Evolutionary conservation across 176 grass and related monocot species (phyloP).

Genomic region (Oryza coarctata): DNA sequence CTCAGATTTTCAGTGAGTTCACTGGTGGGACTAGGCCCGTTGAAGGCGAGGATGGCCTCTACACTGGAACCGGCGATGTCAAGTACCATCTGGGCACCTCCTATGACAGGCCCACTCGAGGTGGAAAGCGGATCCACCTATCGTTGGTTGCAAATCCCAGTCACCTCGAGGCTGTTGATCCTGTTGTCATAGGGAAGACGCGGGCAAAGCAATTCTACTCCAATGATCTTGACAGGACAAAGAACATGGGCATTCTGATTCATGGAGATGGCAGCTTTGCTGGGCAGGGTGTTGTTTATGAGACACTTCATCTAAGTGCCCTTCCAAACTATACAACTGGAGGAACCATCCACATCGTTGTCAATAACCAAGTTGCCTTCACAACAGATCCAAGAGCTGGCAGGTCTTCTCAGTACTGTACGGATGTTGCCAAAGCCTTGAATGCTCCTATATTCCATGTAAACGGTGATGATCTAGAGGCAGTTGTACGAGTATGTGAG

Average conservation of each 20-base stretch:
- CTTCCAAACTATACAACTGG: slow-evolving; percentile 94
- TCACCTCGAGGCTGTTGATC: slow-evolving; percentile 94
- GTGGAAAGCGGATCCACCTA: slow-evolving; percentile 87
- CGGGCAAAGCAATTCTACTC: slow-evolving; percentile 94
- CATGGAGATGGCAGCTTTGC: slow-evolving; percentile 99
- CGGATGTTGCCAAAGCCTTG: slow-evolving; percentile 79
- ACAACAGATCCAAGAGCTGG: slow-evolving; percentile 68
- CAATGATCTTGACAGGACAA: slow-evolving; percentile 89
- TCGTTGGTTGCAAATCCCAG: slow-evolving; percentile 93
- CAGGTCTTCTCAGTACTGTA: slow-evolving; percentile 80
- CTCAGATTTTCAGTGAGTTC: slow-evolving; percentile 95
- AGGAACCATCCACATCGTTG: slow-evolving; percentile 82
- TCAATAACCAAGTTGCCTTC: slow-evolving; percentile 81
- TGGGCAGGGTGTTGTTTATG: slow-evolving; percentile 94
- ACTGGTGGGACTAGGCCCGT: slow-evolving; percentile 91
- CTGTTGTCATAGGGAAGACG: slow-evolving; percentile 90
- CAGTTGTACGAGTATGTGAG: slow-evolving; percentile 84
- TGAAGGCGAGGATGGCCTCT: slow-evolving; percentile 76
- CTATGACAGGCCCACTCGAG: slow-evolving; percentile 89
- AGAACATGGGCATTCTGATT: slow-evolving; percentile 78
- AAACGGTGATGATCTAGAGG: slow-evolving; percentile 96
- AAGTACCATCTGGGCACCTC: slow-evolving; percentile 98
- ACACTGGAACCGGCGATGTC: slow-evolving; percentile 96
- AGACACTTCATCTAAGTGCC: slow-evolving; percentile 94
- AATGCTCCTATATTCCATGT: slow-evolving; percentile 92